phyloP scores from a whole-genome alignment of 2,329 filamentous ascomycete species.

The Sporothrix humicola region DNA sequence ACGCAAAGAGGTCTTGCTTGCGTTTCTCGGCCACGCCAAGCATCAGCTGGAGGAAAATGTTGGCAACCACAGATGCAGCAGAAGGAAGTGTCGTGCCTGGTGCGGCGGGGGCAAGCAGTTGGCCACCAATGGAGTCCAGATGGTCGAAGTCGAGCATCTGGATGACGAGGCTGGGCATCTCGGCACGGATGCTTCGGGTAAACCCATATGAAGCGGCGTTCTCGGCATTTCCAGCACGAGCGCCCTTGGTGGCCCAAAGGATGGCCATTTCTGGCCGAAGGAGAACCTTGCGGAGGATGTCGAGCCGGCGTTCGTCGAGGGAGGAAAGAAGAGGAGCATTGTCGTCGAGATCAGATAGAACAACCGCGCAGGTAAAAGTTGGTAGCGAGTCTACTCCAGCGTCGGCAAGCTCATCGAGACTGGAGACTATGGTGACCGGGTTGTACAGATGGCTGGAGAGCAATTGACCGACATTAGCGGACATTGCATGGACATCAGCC shows the following conservation, averaged over 20 bases:
- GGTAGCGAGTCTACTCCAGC: not conserved
- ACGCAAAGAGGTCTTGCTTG: not conserved
- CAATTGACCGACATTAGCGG: not conserved
- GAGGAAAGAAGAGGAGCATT: slow-evolving; percentile 43
- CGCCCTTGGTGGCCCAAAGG: slow-evolving; percentile 44
- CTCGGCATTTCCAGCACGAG: slow-evolving; percentile 39
- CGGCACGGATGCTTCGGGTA: slow-evolving; percentile 43
- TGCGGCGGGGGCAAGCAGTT: not conserved
- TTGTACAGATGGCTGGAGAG: not conserved
- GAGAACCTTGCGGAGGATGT: slow-evolving; percentile 39
- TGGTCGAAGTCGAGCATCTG: slow-evolving; percentile 45
- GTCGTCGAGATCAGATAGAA: slow-evolving; percentile 48
- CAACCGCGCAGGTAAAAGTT: slow-evolving; percentile 44
- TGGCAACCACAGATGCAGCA: slow-evolving; percentile 32
- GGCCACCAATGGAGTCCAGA: slow-evolving; percentile 24
- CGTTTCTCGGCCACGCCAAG: slow-evolving; percentile 5
- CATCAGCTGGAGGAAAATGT: slow-evolving; percentile 40
- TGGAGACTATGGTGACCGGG: not conserved
- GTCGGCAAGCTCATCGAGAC: slow-evolving; percentile 42
- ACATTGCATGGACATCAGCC: not conserved
- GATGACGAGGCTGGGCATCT: slow-evolving; percentile 43
- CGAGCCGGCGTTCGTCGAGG: slow-evolving; percentile 46
- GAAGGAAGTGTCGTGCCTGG: not conserved
- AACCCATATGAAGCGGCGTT: slow-evolving; percentile 45
- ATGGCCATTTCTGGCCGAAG: slow-evolving; percentile 43